Evolutionary conservation across 306 rosid genomes (phyloP).

Genomic region (Comarum palustre): DNA sequence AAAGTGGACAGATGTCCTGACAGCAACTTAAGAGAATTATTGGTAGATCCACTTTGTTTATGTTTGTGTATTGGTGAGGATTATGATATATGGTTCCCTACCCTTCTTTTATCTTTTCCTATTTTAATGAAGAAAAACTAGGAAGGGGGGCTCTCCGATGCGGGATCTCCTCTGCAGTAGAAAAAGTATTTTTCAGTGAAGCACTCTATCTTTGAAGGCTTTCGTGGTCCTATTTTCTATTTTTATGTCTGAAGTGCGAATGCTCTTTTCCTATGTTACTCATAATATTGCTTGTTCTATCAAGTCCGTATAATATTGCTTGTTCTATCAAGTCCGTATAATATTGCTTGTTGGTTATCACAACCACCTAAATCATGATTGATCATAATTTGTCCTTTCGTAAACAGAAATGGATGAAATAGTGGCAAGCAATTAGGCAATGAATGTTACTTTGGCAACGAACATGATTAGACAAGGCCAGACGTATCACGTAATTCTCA

Average conservation of each 20-base stretch:
- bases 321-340: not conserved
- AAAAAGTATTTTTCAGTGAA: too few species aligned
- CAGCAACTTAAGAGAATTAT: not conserved
- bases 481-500: too few species aligned
- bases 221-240: not conserved
- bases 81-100: too few species aligned
- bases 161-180: too few species aligned
- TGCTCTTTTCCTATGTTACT: not conserved
- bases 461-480: too few species aligned
- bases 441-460: too few species aligned
- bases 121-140: too few species aligned
- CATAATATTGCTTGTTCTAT: not conserved
- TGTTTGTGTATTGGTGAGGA: not conserved
- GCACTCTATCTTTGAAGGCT: too few species aligned
- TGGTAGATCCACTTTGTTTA: not conserved
- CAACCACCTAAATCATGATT: not conserved
- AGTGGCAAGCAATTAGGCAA: not conserved
- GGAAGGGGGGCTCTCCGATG: too few species aligned
- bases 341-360: not conserved
- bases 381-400: slow-evolving; percentile 6
- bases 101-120: not conserved
- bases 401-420: not conserved
- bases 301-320: not conserved
- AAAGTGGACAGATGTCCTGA: not conserved
- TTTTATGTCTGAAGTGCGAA: not conserved